phyloP scores from a whole-genome alignment of 768 basidiomycete species.

The Tephrocybe sp. region DNA sequence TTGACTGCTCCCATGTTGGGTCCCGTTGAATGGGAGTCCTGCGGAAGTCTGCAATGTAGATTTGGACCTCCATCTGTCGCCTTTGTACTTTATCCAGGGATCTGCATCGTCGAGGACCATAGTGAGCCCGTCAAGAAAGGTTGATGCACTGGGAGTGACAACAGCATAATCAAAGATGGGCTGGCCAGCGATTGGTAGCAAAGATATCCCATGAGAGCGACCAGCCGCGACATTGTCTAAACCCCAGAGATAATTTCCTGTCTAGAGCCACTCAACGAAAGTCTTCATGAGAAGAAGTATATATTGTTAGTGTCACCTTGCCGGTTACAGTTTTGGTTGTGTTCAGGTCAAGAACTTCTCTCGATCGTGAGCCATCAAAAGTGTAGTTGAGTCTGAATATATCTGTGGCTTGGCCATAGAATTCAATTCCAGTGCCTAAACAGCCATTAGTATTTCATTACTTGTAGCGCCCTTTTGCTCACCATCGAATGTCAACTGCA shows the following conservation, averaged over 20 bases:
- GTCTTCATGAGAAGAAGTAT: background rate
- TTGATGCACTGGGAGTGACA: background rate
- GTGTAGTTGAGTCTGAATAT: constrained; percentile 5
- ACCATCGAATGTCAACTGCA: background rate
- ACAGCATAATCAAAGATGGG: constrained; percentile 7
- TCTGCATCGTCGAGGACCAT: constrained; percentile 4
- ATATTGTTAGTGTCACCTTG: background rate
- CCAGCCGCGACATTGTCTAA: background rate
- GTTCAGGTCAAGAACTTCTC: background rate
- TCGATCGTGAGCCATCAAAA: background rate
- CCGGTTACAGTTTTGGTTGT: background rate
- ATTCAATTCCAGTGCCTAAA: background rate
- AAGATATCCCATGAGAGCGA: background rate
- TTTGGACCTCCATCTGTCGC: background rate
- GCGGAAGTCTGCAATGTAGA: background rate
- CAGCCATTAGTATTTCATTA: background rate
- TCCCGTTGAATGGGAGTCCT: background rate
- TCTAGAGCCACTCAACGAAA: background rate
- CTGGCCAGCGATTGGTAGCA: background rate
- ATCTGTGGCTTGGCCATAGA: constrained; percentile 5
- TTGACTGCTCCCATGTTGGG: background rate
- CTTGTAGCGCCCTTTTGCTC: background rate
- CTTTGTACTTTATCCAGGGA: constrained; percentile 3
- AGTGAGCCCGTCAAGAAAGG: background rate
- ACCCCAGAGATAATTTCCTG: background rate